Evolutionary conservation across 768 basidiomycete genomes (phyloP), one percentile per base, ranked within the genome.

Genomic region (Sarcodon aspratus): DNA sequence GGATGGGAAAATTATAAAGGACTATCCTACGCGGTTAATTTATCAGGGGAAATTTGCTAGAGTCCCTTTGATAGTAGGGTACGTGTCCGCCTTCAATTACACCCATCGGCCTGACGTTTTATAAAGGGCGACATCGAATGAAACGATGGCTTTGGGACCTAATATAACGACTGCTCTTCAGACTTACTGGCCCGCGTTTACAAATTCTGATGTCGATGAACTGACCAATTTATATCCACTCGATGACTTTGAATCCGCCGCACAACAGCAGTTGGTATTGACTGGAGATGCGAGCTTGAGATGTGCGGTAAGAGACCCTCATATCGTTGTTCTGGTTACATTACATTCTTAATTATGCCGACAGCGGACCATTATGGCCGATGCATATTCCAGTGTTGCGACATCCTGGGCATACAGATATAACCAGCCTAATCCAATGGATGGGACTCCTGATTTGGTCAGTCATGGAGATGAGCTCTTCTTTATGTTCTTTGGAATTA

Each of bases 401-500:
- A 61, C 62, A 11, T 61, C 73, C 2, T 81, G 69, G 69, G 74
- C 74, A 10, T 80, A 80, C 54, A 69, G 78, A 27, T 80, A 79
- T 59, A 80, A 80, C 59, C 75, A 80, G 50, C 63, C 67, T 4
- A 72, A 76, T 47, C 74, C 74, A 7, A 72, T 73, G 0, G 52
- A 53, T 5, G 63, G 63, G 12, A 63, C 63, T 13, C 47, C 50
- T 3, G 21, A 27, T 9, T 38, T 50, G 8, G 73, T 76, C 1
- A 59, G 46, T 1, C 79, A 80, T 52, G 71, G 79, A 8, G 69
- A 80, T 0, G 80, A 79, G 57, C 79, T 82, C 55, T 80, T 75
- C 74, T 80, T 79, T 76, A 76, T 81, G 79, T 80, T 79, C 64
- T 59, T 61, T 18, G 80, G 82, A 1, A 72, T 68, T 1, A 75